A percentile compares a stretch with the other conserved stretches of the same genome.
These are phyloP conservation scores for Dioszegia crocea DNA, from an alignment of 768 basidiomycete genomes.

Conservation along the genomic window DNA sequence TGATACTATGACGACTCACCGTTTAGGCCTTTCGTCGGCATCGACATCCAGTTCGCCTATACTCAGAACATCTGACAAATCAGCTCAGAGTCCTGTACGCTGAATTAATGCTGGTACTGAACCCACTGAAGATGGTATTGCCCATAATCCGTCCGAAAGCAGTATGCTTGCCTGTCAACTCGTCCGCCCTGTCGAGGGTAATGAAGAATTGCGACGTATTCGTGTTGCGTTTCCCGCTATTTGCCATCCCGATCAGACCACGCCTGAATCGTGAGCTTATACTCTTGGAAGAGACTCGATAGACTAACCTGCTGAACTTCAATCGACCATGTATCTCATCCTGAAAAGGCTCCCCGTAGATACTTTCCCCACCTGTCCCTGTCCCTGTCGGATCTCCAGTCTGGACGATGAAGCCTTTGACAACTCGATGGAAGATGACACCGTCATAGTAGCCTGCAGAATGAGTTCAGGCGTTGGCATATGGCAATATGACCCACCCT, in stretches of 20 bases:
- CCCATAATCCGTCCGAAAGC: constrained; percentile 70
- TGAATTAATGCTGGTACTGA: neutral
- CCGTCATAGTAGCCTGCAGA: constrained; percentile 86
- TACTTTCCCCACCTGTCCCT: constrained; percentile 87
- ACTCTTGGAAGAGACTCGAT: neutral
- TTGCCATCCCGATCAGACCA: constrained; percentile 91
- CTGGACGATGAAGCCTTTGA: constrained; percentile 88
- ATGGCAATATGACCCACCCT: constrained; percentile 60
- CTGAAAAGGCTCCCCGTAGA: constrained; percentile 91
- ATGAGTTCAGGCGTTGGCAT: neutral
- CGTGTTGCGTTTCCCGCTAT: constrained; percentile 75
- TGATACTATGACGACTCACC: constrained; percentile 53
- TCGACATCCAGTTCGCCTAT: constrained; percentile 70
- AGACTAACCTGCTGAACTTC: constrained; percentile 57
- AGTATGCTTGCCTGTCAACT: constrained; percentile 90
- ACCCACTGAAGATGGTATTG: constrained; percentile 47
- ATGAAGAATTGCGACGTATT: constrained; percentile 96
- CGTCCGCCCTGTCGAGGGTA: constrained; percentile 87
- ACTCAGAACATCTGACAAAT: constrained; percentile 73
- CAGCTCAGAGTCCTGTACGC: neutral
- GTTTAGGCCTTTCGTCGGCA: constrained; percentile 40
- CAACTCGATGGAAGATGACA: constrained; percentile 89
- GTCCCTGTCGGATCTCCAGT: constrained; percentile 90
- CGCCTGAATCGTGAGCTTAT: constrained; percentile 54
- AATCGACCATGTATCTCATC: constrained; percentile 92